Evolutionary conservation across 2,329 filamentous ascomycete species (phyloP).

Genomic region (Dissoconium aciculare): DNA sequence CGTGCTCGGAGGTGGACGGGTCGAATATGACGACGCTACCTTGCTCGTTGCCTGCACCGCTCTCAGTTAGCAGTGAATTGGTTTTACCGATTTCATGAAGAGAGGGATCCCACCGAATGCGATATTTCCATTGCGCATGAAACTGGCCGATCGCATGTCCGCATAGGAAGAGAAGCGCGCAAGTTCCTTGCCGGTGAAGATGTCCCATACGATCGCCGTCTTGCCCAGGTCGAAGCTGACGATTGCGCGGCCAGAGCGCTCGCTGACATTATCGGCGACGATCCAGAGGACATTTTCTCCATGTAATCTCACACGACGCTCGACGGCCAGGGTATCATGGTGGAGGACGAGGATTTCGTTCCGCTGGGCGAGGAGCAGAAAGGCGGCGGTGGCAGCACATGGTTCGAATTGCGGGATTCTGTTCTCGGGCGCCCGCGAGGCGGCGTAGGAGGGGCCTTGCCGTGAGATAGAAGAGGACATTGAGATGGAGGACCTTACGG

Average conservation of each 20-base stretch:
- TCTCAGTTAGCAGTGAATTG: no score
- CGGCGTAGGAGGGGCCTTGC: conserved; percentile 27
- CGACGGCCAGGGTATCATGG: conserved; percentile 81
- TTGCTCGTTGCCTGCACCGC: conserved; percentile 63
- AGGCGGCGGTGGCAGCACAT: conserved; percentile 77
- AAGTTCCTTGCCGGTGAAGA: conserved; percentile 79
- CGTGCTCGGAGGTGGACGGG: conserved; percentile 79
- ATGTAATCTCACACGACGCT: conserved; percentile 72
- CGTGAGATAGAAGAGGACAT: conserved; percentile 14
- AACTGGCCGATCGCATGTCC: conserved; percentile 66
- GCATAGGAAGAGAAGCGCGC: conserved; percentile 89
- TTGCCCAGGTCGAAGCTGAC: conserved; percentile 86
- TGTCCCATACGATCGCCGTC: conserved; percentile 92
- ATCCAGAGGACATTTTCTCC: conserved; percentile 70
- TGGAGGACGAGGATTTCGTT: conserved; percentile 72
- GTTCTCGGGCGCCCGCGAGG: conserved; percentile 29
- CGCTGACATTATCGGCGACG: conserved; percentile 80
- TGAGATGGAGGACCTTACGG: background rate
- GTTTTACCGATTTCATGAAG: no score
- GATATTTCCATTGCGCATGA: conserved; percentile 96
- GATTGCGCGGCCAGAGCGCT: conserved; percentile 66
- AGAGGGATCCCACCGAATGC: conserved; percentile 57
- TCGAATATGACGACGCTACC: conserved; percentile 93
- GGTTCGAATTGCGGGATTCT: conserved; percentile 54
- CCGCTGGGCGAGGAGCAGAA: conserved; percentile 78